These are phyloP conservation scores for Lasiodiplodia gonubiensis DNA, from an alignment of 2,329 filamentous ascomycete genomes.

Conservation along the genomic window DNA sequence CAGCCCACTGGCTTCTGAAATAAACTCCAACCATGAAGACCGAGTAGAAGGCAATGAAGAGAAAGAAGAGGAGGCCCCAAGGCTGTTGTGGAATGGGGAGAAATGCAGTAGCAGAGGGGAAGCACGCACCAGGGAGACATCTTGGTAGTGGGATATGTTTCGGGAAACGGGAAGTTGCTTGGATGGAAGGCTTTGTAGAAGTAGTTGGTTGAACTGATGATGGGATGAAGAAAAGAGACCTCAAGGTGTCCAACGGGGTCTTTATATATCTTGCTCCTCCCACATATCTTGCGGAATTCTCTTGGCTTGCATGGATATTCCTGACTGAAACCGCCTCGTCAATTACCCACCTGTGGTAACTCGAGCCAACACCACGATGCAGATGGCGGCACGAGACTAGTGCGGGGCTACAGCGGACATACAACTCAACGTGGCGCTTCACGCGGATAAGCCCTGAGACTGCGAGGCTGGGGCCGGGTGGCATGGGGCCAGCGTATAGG, in stretches of 20 bases:
- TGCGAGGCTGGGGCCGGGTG: neutral
- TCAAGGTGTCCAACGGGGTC: neutral
- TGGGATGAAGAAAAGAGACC: neutral
- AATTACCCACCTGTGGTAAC: neutral
- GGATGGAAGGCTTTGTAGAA: neutral
- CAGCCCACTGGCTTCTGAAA: neutral
- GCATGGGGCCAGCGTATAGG: neutral
- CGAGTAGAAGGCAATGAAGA: neutral
- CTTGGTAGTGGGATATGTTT: slow-evolving; percentile 16
- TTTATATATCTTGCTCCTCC: slow-evolving; percentile 29
- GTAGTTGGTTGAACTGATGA: slow-evolving; percentile 19
- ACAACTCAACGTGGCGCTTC: slow-evolving; percentile 18
- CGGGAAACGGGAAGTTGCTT: slow-evolving; percentile 4
- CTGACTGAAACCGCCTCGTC: neutral
- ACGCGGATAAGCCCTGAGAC: slow-evolving; percentile 15
- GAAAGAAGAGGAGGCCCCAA: neutral
- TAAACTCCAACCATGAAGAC: neutral
- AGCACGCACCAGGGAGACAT: slow-evolving; percentile 33
- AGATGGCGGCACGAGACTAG: slow-evolving; percentile 7
- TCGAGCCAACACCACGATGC: slow-evolving; percentile 17
- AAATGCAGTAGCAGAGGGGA: neutral
- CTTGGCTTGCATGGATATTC: slow-evolving; percentile 1
- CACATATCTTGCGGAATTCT: neutral
- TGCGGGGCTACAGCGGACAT: slow-evolving; percentile 17
- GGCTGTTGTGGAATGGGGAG: neutral